Evolutionary conservation across 495 filamentous ascomycete genomes (phyloP).

Genomic region (Penicillium ochrochloron): DNA sequence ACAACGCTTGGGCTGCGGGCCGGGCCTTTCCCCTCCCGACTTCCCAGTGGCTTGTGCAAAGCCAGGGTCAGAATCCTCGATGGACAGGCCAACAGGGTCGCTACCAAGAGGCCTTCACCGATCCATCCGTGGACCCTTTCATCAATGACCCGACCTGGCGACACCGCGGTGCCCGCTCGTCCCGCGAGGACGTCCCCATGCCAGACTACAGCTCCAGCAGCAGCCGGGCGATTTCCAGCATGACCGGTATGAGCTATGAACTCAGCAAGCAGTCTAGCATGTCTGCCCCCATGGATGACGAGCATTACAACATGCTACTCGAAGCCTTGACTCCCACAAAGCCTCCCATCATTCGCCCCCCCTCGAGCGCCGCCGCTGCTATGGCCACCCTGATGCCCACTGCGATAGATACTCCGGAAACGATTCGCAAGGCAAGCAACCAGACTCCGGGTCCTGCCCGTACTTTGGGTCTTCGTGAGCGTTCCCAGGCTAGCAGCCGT

Average conservation of each 20-base stretch:
- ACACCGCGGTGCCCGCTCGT: conserved; percentile 46
- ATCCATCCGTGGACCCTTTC: conserved; percentile 36
- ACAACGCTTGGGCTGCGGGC: conserved; percentile 34
- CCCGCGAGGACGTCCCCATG: conserved; percentile 57
- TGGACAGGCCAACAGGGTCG: conserved; percentile 35
- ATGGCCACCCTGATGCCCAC: conserved; percentile 25
- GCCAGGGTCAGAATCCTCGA: conserved; percentile 10
- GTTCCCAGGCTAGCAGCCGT: conserved; percentile 34
- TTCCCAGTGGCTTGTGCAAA: conserved; percentile 6
- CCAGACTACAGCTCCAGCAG: conserved; percentile 54
- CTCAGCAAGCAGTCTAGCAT: conserved; percentile 51
- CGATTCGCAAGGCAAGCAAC: conserved; percentile 38
- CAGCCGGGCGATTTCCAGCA: conserved; percentile 50
- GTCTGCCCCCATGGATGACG: conserved; percentile 37
- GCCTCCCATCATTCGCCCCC: conserved; percentile 38
- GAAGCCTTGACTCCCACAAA: conserved; percentile 50
- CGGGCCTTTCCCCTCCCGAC: conserved; percentile 30
- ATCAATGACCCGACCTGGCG: conserved; percentile 37
- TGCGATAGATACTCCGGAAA: conserved; percentile 37
- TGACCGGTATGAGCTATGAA: conserved; percentile 51
- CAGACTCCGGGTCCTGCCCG: conserved; percentile 29
- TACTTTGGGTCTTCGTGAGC: conserved; percentile 28
- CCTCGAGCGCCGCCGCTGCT: conserved; percentile 47
- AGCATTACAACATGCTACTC: conserved; percentile 47
- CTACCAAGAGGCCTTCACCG: conserved; percentile 43